Percentiles rank a stretch among this genome's conserved stretches.
These are phyloP conservation scores for Jamesozyma gamospora DNA, from an alignment of 805 yeast genomes.

Conservation along the genomic window DNA sequence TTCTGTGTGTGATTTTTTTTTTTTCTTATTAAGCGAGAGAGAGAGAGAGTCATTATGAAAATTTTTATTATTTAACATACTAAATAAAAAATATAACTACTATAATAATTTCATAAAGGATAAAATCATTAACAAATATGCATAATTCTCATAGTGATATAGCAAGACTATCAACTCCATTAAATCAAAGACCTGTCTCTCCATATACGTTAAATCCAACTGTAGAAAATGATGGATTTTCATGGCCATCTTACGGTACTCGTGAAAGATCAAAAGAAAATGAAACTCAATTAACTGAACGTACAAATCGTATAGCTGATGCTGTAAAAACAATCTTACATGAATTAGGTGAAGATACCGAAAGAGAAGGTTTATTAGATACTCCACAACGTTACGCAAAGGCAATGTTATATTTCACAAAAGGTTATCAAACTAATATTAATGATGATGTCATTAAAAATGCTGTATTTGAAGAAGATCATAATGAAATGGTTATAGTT, in stretches of 20 bases:
- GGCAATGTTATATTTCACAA: conserved; percentile 91
- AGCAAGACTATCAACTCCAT: conserved; percentile 37
- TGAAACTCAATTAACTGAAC: conserved; percentile 49
- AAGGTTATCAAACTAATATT: conserved; percentile 92
- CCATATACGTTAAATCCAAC: conserved; percentile 81
- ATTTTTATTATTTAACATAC: too few relatives aligned
- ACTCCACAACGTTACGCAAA: conserved; percentile 95
- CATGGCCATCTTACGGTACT: conserved; percentile 92
- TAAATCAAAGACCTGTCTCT: conserved; percentile 67
- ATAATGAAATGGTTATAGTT: conserved; percentile 98
- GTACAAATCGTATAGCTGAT: conserved; percentile 69
- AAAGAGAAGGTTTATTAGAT: conserved; percentile 80
- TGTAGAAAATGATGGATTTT: conserved; percentile 79
- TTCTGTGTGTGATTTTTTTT: too few relatives aligned
- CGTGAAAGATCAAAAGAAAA: conserved; percentile 61
- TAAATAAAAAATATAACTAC: too few relatives aligned
- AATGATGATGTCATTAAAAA: conserved; percentile 76
- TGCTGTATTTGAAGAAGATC: conserved; percentile 96
- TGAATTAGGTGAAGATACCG: conserved; percentile 86
- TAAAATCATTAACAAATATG: neutral
- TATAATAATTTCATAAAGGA: too few relatives aligned
- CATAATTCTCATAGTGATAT: conserved; percentile 1
- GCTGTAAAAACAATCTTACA: conserved; percentile 67
- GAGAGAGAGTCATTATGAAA: too few relatives aligned
- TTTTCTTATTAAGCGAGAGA: too few relatives aligned